Conservation (phyloP, 2,329 filamentous ascomycete species). For the Hypomyces rosellus region DNA sequence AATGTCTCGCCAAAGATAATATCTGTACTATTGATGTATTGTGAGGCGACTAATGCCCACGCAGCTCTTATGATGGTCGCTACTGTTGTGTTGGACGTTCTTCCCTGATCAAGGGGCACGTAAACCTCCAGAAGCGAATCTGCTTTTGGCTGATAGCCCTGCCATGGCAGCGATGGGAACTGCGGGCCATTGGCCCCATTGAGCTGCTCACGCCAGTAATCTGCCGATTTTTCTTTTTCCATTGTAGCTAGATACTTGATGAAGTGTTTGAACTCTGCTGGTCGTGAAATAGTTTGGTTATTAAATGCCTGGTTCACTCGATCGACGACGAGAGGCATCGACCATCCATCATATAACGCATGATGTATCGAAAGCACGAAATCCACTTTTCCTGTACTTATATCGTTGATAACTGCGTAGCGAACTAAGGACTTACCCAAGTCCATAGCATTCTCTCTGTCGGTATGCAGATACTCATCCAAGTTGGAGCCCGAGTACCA, state of each 20-base stretch:
- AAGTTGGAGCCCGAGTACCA: slow-evolving; percentile 29
- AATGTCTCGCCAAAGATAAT: slow-evolving; percentile 55
- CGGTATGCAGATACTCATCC: slow-evolving; percentile 34
- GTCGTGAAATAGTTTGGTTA: slow-evolving; percentile 22
- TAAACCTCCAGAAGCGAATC: slow-evolving; percentile 50
- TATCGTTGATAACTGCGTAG: slow-evolving; percentile 35
- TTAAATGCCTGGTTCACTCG: slow-evolving; percentile 41
- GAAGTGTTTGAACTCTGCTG: slow-evolving; percentile 42
- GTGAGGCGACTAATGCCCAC: slow-evolving; percentile 50
- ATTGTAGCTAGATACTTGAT: slow-evolving; percentile 39
- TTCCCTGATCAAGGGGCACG: slow-evolving; percentile 30
- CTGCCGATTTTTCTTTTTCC: slow-evolving; percentile 34
- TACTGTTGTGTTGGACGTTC: slow-evolving; percentile 39
- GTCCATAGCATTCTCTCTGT: slow-evolving; percentile 35
- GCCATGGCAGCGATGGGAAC: slow-evolving; percentile 42
- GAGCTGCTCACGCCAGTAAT: slow-evolving; percentile 42
- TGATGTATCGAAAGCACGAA: slow-evolving; percentile 53
- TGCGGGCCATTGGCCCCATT: slow-evolving; percentile 38
- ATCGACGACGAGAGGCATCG: slow-evolving; percentile 44
- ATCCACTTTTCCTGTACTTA: slow-evolving; percentile 25
- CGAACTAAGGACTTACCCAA: slow-evolving; percentile 41
- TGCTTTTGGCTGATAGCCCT: slow-evolving; percentile 43
- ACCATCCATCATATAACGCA: slow-evolving; percentile 52
- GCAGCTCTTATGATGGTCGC: slow-evolving; percentile 53
- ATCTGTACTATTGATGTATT: slow-evolving; percentile 46